These are phyloP conservation scores for Colletotrichum scovillei DNA, from an alignment of 2,329 filamentous ascomycete species.

Conservation along the genomic window DNA sequence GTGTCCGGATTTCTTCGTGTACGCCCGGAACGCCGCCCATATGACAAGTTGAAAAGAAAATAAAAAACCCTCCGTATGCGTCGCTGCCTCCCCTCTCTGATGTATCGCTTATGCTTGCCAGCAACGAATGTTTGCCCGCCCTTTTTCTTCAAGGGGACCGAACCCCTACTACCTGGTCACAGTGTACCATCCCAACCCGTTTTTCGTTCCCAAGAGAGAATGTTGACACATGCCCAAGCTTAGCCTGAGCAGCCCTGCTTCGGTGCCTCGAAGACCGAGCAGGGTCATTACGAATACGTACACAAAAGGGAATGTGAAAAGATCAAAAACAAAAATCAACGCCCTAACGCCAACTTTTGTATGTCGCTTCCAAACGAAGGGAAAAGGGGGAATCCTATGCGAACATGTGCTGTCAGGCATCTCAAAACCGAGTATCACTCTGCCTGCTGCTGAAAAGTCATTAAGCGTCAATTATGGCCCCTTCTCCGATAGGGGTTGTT, in stretches of 20 bases:
- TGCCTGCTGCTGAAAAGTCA: conserved; percentile 8
- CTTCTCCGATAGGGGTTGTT: conserved; percentile 27
- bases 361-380: conserved; percentile 28
- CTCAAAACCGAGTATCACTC: background rate
- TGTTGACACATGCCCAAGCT: background rate
- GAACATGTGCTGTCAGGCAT: conserved; percentile 12
- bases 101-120: background rate
- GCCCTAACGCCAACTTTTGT: conserved; percentile 31
- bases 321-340: background rate
- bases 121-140: background rate
- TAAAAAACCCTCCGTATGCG: background rate
- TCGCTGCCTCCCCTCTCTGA: background rate
- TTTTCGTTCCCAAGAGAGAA: background rate
- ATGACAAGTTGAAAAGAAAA: background rate
- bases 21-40: conserved; percentile 29
- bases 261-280: background rate
- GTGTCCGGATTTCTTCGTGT: conserved; percentile 26
- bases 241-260: background rate
- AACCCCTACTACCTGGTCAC: background rate
- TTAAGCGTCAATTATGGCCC: conserved; percentile 10
- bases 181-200: background rate
- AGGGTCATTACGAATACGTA: conserved; percentile 7
- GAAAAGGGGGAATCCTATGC: conserved; percentile 16
- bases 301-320: background rate
- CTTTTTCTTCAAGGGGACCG: background rate